These are phyloP conservation scores for Coemansia sp. DNA, from an alignment of 192 early-diverging fungal species.

Conservation along the genomic window DNA sequence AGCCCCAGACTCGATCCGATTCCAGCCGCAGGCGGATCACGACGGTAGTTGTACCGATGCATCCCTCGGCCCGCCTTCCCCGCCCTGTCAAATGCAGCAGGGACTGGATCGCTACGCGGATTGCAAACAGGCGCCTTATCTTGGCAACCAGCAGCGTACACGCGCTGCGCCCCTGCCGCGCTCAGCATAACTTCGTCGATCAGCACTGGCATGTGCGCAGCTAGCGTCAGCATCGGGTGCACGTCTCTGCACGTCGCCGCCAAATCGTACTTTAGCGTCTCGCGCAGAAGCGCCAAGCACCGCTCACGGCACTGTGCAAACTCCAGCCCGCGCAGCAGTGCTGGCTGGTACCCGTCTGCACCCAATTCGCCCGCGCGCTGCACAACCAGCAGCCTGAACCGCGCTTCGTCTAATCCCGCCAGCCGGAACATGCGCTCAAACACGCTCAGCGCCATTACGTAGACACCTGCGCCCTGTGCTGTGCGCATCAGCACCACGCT, in stretches of 20 bases:
- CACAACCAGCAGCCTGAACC: conserved; percentile 7
- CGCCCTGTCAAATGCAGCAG: too few species aligned
- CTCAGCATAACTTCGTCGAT: conserved; percentile 19
- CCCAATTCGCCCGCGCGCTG: conserved; percentile 11
- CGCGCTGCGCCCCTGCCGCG: conserved; percentile 3
- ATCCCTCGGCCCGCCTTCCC: conserved; percentile 9
- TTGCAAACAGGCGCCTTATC: too few species aligned
- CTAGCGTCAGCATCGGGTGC: conserved; percentile 26
- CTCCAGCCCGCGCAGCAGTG: conserved; percentile 38
- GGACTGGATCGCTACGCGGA: too few species aligned
- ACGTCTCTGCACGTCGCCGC: not conserved
- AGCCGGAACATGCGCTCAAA: conserved; percentile 46
- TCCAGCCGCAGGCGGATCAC: conserved; percentile 12
- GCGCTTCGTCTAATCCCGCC: not conserved
- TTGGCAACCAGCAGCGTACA: too few species aligned
- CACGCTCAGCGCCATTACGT: conserved; percentile 32
- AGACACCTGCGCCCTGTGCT: conserved; percentile 19
- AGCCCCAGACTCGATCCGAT: conserved; percentile 38
- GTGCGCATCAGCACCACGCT: conserved; percentile 37
- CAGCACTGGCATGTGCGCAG: conserved; percentile 24
- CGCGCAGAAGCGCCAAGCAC: conserved; percentile 29
- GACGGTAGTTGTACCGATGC: conserved; percentile 17
- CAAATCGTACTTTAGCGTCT: conserved; percentile 14
- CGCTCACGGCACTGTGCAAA: conserved; percentile 36
- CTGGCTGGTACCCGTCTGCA: conserved; percentile 21